Conservation (phyloP, 2,329 filamentous ascomycete genomes). For the Sphaerulina musiva region DNA sequence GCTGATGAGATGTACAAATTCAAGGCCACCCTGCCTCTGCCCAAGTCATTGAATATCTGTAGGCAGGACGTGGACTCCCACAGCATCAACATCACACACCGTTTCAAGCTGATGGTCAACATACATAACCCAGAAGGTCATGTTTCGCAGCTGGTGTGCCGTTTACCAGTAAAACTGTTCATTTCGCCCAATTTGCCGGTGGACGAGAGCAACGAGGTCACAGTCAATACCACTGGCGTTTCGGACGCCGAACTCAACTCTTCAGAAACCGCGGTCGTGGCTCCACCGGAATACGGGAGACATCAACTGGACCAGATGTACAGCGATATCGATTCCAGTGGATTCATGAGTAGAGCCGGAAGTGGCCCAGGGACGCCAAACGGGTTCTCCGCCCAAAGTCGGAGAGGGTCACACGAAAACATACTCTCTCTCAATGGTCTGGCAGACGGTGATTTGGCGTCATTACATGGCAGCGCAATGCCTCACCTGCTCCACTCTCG, state of each 20-base stretch:
- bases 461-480: constrained; percentile 43
- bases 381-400: constrained; percentile 57
- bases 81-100: constrained; percentile 87
- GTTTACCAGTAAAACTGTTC: constrained; percentile 84
- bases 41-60: constrained; percentile 74
- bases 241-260: constrained; percentile 42
- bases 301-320: constrained; percentile 88
- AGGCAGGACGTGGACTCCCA: constrained; percentile 83
- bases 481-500: constrained; percentile 65
- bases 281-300: constrained; percentile 87
- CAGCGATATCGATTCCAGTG: constrained; percentile 72
- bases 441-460: constrained; percentile 43
- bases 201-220: constrained; percentile 75
- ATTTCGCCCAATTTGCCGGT: constrained; percentile 91
- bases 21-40: constrained; percentile 58
- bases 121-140: constrained; percentile 94
- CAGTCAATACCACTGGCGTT: constrained; percentile 41
- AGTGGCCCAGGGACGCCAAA: constrained; percentile 63
- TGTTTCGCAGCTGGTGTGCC: constrained; percentile 84
- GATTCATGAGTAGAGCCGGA: constrained; percentile 54
- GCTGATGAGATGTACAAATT: constrained; percentile 56
- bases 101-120: constrained; percentile 83
- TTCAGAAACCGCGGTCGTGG: constrained; percentile 55
- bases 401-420: constrained; percentile 75
- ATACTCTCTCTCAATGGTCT: constrained; percentile 54